Conservation (phyloP, 2,329 filamentous ascomycete genomes). For the Fusarium temperatum region DNA sequence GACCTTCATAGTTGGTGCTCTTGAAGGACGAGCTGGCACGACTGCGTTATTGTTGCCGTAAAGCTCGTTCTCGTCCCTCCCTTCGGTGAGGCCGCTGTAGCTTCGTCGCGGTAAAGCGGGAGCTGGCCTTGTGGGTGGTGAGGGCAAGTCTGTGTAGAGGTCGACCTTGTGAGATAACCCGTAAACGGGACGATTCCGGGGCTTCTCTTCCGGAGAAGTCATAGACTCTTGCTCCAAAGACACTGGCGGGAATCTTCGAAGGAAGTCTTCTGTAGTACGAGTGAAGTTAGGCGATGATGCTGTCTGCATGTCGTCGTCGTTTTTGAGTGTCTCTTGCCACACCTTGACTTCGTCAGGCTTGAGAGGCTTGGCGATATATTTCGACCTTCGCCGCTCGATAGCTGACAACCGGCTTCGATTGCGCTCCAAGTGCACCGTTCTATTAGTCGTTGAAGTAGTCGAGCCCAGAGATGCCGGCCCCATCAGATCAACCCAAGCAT, state of each 20-base stretch:
- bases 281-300: conserved; percentile 65
- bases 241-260: conserved; percentile 81
- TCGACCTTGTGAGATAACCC: conserved; percentile 48
- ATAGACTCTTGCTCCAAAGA: conserved; percentile 69
- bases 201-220: conserved; percentile 51
- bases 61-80: conserved; percentile 47
- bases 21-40: conserved; percentile 49
- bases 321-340: conserved; percentile 81
- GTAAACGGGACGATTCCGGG: conserved; percentile 40
- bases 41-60: conserved; percentile 54
- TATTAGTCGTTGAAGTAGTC: conserved; percentile 48
- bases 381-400: conserved; percentile 51
- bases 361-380: conserved; percentile 70
- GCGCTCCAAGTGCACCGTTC: conserved; percentile 9
- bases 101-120: conserved; percentile 74
- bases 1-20: conserved; percentile 49
- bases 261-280: conserved; percentile 82
- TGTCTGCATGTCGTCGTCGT: conserved; percentile 67
- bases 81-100: conserved; percentile 76
- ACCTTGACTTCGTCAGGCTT: conserved; percentile 81
- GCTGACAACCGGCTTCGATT: conserved; percentile 47
- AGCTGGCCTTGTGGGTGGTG: conserved; percentile 72
- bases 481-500: conserved; percentile 87
- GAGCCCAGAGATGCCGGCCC: conserved; percentile 70
- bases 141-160: conserved; percentile 59